phyloP scores from a whole-genome alignment of 1,284 basidiomycete genomes.

The Tremellales sp. region DNA sequence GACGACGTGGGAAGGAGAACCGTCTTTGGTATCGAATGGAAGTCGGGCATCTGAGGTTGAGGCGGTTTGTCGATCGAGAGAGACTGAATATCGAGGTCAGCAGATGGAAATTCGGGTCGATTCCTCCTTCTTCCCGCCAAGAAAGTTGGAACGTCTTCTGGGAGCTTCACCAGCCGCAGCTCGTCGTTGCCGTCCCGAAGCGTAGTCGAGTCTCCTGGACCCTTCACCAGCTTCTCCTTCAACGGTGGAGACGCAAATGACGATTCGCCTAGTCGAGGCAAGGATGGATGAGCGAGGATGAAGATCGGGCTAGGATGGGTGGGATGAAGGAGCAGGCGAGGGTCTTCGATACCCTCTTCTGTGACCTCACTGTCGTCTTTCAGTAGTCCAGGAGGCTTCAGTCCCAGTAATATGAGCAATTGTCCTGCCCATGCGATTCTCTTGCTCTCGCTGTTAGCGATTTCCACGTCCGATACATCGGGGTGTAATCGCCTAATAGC shows the following conservation, averaged over 20 bases:
- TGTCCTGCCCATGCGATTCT: slow-evolving; percentile 43
- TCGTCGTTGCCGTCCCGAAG: slow-evolving; percentile 65
- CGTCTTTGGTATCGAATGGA: slow-evolving; percentile 38
- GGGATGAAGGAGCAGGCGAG: slow-evolving; percentile 38
- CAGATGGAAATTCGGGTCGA: slow-evolving; percentile 39
- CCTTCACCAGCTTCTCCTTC: slow-evolving; percentile 22
- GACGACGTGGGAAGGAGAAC: slow-evolving; percentile 33
- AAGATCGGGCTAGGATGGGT: slow-evolving; percentile 48
- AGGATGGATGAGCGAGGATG: slow-evolving; percentile 39
- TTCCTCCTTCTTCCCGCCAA: slow-evolving; percentile 41
- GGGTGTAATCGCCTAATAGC: slow-evolving; percentile 39
- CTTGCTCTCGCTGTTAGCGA: slow-evolving; percentile 33
- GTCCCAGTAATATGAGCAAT: slow-evolving; percentile 33
- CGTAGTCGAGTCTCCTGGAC: slow-evolving; percentile 20
- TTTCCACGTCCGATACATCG: slow-evolving; percentile 22
- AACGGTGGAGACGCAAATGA: slow-evolving; percentile 19
- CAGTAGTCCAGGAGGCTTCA: slow-evolving; percentile 23
- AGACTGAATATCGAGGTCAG: slow-evolving; percentile 6
- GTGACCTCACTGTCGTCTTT: slow-evolving; percentile 1
- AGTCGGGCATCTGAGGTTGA: slow-evolving; percentile 50
- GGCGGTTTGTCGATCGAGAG: slow-evolving; percentile 53
- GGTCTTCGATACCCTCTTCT: slow-evolving; percentile 32
- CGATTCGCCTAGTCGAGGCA: slow-evolving; percentile 21
- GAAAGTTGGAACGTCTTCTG: slow-evolving; percentile 29
- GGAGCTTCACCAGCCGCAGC: slow-evolving; percentile 56